phyloP scores from a whole-genome alignment of 2,329 filamentous ascomycete species.

The Metarhizium anisopliae region DNA sequence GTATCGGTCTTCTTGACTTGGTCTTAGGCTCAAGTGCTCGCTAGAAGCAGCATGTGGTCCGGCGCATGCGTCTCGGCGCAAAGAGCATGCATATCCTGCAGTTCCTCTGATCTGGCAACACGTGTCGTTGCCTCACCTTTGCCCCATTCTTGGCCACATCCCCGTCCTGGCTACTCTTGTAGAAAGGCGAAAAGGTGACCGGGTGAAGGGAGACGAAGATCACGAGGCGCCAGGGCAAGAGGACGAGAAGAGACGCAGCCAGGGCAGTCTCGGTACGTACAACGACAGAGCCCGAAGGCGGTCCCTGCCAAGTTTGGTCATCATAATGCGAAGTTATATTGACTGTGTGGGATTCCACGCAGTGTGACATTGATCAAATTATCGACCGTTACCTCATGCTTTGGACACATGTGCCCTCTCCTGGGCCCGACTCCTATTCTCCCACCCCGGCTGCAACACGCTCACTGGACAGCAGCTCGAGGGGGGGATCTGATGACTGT shows the following conservation, averaged over 20 bases:
- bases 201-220: no score
- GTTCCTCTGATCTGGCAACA: slow-evolving; percentile 1
- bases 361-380: background rate
- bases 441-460: background rate
- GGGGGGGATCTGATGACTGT: background rate
- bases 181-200: background rate
- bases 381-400: background rate
- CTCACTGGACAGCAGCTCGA: background rate
- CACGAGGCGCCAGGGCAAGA: background rate
- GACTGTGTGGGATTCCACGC: background rate
- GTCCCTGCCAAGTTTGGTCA: background rate
- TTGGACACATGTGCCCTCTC: background rate
- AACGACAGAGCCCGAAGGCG: background rate
- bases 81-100: background rate
- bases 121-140: slow-evolving; percentile 6
- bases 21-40: background rate
- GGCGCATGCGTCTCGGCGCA: background rate
- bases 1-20: background rate
- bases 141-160: background rate
- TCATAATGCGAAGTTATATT: background rate
- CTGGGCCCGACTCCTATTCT: background rate
- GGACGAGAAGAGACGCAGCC: background rate
- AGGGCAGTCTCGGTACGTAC: background rate
- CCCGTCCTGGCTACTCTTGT: background rate
- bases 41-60: background rate